Percentiles rank a stretch among this genome's conserved stretches.
These are phyloP conservation scores for Barnettozyma californica DNA, from an alignment of 805 yeast species.

Conservation along the genomic window DNA sequence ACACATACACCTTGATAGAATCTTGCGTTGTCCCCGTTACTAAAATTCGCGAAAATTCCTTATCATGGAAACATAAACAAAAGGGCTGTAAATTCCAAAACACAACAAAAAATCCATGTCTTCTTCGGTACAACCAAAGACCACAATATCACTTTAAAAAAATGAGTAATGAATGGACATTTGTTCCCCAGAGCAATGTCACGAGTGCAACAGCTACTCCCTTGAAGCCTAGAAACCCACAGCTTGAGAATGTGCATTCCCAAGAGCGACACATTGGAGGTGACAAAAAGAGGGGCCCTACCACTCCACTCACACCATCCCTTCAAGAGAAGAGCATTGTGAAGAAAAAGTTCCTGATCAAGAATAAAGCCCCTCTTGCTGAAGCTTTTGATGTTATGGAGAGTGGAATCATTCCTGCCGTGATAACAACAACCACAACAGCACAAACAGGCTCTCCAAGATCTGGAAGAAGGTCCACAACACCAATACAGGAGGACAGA, in stretches of 20 bases:
- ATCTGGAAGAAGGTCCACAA: background rate
- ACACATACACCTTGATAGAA: no score
- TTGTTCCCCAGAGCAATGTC: slow-evolving; percentile 10
- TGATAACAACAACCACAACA: background rate
- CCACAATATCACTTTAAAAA: background rate
- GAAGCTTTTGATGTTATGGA: background rate
- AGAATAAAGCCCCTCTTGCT: background rate
- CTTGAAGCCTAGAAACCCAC: slow-evolving; percentile 14
- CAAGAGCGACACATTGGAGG: background rate
- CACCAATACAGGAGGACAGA: background rate
- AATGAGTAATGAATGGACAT: slow-evolving; percentile 11
- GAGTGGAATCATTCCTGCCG: background rate
- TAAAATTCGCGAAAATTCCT: slow-evolving; percentile 4
- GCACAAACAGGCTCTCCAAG: background rate
- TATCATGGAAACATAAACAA: slow-evolving; percentile 15
- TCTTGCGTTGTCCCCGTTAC: no score
- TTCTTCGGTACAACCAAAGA: background rate
- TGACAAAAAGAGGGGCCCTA: slow-evolving; percentile 23
- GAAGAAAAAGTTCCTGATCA: slow-evolving; percentile 14
- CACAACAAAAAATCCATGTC: background rate
- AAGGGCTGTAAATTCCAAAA: background rate
- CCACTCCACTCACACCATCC: slow-evolving; percentile 26
- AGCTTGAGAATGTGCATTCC: slow-evolving; percentile 13
- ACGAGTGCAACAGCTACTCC: slow-evolving; percentile 18
- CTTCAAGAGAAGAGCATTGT: slow-evolving; percentile 20